Evolutionary conservation across 2,329 filamentous ascomycete genomes (phyloP).

Genomic region (Fusarium sp.): DNA sequence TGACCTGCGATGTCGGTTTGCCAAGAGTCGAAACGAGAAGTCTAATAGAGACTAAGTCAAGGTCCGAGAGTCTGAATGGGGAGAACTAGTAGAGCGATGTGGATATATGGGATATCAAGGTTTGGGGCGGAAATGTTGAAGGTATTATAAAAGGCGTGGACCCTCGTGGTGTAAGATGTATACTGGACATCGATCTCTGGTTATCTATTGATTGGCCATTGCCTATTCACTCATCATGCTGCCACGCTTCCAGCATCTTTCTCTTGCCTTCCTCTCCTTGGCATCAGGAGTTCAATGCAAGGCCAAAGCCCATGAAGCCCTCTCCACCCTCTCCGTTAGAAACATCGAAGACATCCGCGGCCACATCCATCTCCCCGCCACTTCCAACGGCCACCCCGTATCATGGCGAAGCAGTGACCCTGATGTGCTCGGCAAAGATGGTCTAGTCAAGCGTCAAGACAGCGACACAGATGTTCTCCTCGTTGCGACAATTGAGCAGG

Average conservation of each 20-base stretch:
- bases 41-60: background rate
- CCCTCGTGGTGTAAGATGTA: background rate
- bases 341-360: slow-evolving; percentile 57
- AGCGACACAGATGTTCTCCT: slow-evolving; percentile 50
- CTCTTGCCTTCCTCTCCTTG: slow-evolving; percentile 9
- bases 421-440: slow-evolving; percentile 52
- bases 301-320: background rate
- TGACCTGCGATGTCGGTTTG: background rate
- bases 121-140: background rate
- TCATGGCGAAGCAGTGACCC: slow-evolving; percentile 55
- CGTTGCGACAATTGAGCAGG: slow-evolving; percentile 51
- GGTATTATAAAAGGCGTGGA: background rate
- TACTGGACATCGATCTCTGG: accelerated
- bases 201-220: background rate
- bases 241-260: background rate
- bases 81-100: background rate
- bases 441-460: slow-evolving; percentile 53
- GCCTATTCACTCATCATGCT: slow-evolving; percentile 1
- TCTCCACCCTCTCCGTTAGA: slow-evolving; percentile 44
- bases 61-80: background rate
- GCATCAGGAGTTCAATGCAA: background rate
- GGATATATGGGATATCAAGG: background rate
- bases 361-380: slow-evolving; percentile 54
- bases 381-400: slow-evolving; percentile 50
- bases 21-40: slow-evolving; percentile 12